Conservation (phyloP, 1,284 basidiomycete genomes). For the Vanrija sp. region DNA sequence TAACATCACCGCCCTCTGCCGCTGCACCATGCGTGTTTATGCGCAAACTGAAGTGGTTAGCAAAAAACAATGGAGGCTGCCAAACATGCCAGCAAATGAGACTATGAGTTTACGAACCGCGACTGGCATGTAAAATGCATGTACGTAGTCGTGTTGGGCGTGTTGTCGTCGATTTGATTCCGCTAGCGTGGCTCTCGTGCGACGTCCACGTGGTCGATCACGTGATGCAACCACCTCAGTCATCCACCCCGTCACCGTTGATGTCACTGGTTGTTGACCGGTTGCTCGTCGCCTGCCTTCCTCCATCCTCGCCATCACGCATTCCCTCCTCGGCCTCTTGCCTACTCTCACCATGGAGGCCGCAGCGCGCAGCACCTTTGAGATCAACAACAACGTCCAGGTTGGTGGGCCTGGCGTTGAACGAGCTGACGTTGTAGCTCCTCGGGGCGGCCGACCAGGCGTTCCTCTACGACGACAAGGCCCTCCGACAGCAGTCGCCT, state of each 20-base stretch:
- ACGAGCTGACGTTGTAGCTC: conserved; percentile 6
- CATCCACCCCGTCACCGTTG: conserved; percentile 7
- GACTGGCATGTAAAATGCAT: too few species aligned
- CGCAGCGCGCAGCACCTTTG: conserved; percentile 72
- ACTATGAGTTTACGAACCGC: too few species aligned
- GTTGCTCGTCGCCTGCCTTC: too few species aligned
- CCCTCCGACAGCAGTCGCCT: conserved; percentile 67
- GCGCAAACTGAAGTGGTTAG: too few species aligned
- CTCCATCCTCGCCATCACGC: neutral
- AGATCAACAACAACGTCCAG: conserved; percentile 70
- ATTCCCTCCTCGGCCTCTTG: neutral
- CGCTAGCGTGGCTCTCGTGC: conserved; percentile 7
- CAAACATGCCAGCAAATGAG: too few species aligned
- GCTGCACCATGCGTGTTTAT: too few species aligned
- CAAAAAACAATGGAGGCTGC: too few species aligned
- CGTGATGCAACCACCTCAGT: neutral
- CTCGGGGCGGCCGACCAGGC: conserved; percentile 61
- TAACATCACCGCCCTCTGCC: too few species aligned
- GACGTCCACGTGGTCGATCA: neutral
- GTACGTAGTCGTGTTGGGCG: too few species aligned
- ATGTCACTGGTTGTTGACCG: neutral
- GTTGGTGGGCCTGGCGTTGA: conserved; percentile 9
- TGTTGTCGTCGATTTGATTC: conserved; percentile 1
- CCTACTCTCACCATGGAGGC: conserved; percentile 20
- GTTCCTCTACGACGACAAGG: conserved; percentile 70